A percentile compares a stretch with the other conserved stretches of the same genome.
phyloP scores from a whole-genome alignment of 2,329 filamentous ascomycete genomes.

The Verticillium dahliae region DNA sequence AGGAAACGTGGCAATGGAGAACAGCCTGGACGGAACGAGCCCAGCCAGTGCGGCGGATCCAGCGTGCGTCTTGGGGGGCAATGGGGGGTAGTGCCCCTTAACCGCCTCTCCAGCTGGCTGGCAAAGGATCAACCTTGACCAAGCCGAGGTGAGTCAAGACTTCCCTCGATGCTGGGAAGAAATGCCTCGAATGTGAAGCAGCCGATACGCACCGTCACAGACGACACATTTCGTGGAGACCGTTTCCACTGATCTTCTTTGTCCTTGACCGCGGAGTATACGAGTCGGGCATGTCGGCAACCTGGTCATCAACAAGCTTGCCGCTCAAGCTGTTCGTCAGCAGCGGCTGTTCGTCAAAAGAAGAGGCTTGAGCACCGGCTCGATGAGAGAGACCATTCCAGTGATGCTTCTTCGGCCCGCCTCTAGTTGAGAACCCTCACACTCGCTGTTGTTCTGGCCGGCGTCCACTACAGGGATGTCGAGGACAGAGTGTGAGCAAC shows the following conservation, averaged over 20 bases:
- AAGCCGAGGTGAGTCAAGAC: not conserved
- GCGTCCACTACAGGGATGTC: not conserved
- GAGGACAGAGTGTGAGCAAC: not conserved
- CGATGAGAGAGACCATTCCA: not conserved
- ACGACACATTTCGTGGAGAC: not conserved
- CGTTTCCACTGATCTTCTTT: not conserved
- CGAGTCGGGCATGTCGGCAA: not conserved
- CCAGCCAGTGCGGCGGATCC: not conserved
- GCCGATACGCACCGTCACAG: not conserved
- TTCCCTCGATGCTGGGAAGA: not conserved
- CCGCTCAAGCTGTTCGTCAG: not conserved
- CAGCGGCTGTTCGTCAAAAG: too few relatives aligned
- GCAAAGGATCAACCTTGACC: not conserved
- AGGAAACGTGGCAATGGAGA: not conserved
- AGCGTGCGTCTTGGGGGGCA: not conserved
- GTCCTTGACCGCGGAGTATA: not conserved
- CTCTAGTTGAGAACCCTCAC: not conserved
- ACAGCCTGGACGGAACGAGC: not conserved
- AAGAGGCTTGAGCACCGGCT: too few relatives aligned
- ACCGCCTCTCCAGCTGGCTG: not conserved
- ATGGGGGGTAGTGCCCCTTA: not conserved
- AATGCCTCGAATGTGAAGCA: not conserved
- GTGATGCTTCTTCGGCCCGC: not conserved
- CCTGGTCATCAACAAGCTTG: not conserved
- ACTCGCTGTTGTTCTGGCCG: not conserved